Evolutionary conservation across 2,329 filamentous ascomycete genomes (phyloP), one percentile per base, ranked within the genome.

Genomic region (Dothideomycetes sp.): DNA sequence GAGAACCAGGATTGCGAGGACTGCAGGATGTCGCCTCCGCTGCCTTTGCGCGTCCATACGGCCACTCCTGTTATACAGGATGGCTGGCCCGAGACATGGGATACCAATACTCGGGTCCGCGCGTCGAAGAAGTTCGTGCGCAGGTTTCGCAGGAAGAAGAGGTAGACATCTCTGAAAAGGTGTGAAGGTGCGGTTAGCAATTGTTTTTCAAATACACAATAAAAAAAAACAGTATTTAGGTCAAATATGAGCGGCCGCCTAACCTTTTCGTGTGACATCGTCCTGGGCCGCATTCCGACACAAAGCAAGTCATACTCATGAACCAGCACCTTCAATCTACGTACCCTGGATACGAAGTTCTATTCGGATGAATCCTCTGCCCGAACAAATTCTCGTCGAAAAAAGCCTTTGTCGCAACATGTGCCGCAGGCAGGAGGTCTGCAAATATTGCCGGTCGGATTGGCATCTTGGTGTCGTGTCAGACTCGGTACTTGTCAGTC

Each of bases 381-480:
- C 52, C 53, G 40, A 53, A 50, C 20, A 54, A 42, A 4, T 38
- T 40, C 40, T 56, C 53, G 22, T 55, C 43, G 19, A 43, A 31
- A 45, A 56, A 56, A 23, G 53, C 53, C 28, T 36, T 37, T 4
- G 51, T 49, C 17, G 51, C 46, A 29, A 51, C 43, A 44, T 50
- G 46, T 12, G 51, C 46, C 16, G 52, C 48, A 33, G 52, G 48
- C 13, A 50, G 32, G 16, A 55, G 47, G 25, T 56, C 53, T 9
- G 43, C 40, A 35, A 49, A 53, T 11, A 45, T 49, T 34, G 53
- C 53, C 19, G 39, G 34, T 35, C 53, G 46, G 43, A 51, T 40
- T 10, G 51, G 47, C 51, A 56, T 55, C 3, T 15, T 44, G 11
- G n/a, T n/a, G n/a, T n/a, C n/a, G n/a, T n/a, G n/a, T n/a, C n/a